Evolutionary conservation across 2,329 filamentous ascomycete species (phyloP).

Genomic region (Rasamsonia emersonii): DNA sequence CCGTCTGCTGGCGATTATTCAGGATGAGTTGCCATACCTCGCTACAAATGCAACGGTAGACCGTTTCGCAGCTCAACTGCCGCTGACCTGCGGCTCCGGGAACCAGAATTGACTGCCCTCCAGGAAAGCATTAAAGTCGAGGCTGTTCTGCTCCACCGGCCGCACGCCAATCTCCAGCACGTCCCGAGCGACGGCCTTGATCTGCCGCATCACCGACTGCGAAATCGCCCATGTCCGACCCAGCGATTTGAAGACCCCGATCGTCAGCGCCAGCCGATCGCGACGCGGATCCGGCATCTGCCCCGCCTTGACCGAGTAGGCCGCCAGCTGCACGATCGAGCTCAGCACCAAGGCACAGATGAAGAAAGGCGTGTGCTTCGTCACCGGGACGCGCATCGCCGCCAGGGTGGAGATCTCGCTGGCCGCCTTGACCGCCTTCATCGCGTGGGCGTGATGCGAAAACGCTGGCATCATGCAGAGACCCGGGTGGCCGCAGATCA

Average conservation of each 20-base stretch:
- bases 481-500: slow-evolving; percentile 35
- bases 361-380: slow-evolving; percentile 75
- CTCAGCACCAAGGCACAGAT: slow-evolving; percentile 70
- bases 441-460: slow-evolving; percentile 52
- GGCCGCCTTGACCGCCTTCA: slow-evolving; percentile 71
- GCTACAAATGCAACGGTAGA: no score
- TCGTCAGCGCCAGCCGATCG: slow-evolving; percentile 71
- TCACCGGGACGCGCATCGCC: slow-evolving; percentile 47
- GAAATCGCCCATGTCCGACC: slow-evolving; percentile 66
- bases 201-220: slow-evolving; percentile 59
- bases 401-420: slow-evolving; percentile 71
- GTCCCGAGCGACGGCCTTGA: slow-evolving; percentile 70
- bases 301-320: slow-evolving; percentile 55
- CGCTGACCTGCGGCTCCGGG: slow-evolving; percentile 10
- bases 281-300: slow-evolving; percentile 49
- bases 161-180: slow-evolving; percentile 44
- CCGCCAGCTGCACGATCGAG: slow-evolving; percentile 72
- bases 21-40: no score
- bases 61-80: background rate
- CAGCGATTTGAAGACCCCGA: slow-evolving; percentile 63
- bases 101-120: slow-evolving; percentile 28
- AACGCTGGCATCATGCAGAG: slow-evolving; percentile 31
- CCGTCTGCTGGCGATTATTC: no score
- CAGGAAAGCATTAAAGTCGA: slow-evolving; percentile 26
- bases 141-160: slow-evolving; percentile 21